Evolutionary conservation across 2,329 filamentous ascomycete species (phyloP).

Genomic region (Exserohilum rostratum): DNA sequence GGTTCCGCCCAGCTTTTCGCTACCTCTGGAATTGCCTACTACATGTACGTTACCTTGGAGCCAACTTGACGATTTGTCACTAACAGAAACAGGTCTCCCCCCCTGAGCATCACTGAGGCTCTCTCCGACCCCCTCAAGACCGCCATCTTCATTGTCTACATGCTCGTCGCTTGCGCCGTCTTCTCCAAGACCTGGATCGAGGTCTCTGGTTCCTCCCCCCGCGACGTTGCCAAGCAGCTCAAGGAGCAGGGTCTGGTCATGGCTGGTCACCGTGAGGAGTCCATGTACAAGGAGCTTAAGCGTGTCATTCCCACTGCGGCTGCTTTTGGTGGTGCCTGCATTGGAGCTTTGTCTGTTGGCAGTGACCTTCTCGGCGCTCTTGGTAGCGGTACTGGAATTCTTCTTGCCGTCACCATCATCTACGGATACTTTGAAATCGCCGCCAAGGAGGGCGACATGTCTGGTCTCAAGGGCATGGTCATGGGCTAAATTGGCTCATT

Average conservation of each 20-base stretch:
- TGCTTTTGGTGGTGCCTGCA: slow-evolving; percentile 98
- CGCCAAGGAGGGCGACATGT: slow-evolving; percentile 95
- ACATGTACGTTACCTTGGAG: slow-evolving; percentile 67
- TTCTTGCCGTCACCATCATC: slow-evolving; percentile 99
- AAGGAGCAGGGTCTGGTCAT: slow-evolving; percentile 99
- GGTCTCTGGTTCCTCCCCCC: slow-evolving; percentile 95
- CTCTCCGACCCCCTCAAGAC: slow-evolving; percentile 97
- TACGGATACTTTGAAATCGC: slow-evolving; percentile 99
- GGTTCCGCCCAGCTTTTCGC: slow-evolving; percentile 95
- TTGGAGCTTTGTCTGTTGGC: slow-evolving; percentile 93
- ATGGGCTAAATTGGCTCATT: slow-evolving; percentile 51
- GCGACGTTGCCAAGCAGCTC: slow-evolving; percentile 98
- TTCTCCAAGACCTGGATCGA: slow-evolving; percentile 99
- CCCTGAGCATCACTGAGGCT: slow-evolving; percentile 95
- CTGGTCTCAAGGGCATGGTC: slow-evolving; percentile 73
- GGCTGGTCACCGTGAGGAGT: slow-evolving; percentile 99
- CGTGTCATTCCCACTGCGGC: slow-evolving; percentile 97
- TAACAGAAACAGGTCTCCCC: slow-evolving; percentile 67
- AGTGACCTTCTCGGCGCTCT: slow-evolving; percentile 96
- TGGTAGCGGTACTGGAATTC: slow-evolving; percentile 95
- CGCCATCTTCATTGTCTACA: slow-evolving; percentile 92
- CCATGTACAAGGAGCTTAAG: slow-evolving; percentile 99
- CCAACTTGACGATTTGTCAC: background rate
- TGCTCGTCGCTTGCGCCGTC: slow-evolving; percentile 95
- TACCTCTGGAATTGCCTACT: slow-evolving; percentile 93